phyloP scores from a whole-genome alignment of 257 asterid species.

The Scutellaria baicalensis region DNA sequence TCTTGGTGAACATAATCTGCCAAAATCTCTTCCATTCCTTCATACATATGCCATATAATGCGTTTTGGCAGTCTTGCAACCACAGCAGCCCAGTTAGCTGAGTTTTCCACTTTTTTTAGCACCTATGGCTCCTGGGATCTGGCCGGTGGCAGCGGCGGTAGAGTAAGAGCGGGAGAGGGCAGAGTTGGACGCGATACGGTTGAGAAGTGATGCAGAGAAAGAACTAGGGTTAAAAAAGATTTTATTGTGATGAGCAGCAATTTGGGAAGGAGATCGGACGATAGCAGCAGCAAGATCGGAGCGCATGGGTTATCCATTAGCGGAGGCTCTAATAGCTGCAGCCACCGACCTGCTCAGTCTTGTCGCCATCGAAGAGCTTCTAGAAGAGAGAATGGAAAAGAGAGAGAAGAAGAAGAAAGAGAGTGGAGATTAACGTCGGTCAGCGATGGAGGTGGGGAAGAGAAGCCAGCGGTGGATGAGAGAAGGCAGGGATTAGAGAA shows the following conservation, averaged over 20 bases:
- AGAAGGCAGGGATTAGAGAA: no score
- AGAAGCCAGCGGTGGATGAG: no score
- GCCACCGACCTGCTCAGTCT: slow-evolving; percentile 41
- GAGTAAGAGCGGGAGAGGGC: slow-evolving; percentile 56
- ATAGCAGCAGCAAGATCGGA: slow-evolving; percentile 5
- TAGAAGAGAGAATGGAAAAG: no score
- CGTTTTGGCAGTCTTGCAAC: neutral
- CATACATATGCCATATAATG: slow-evolving; percentile 13
- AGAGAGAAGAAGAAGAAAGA: no score
- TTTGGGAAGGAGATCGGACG: slow-evolving; percentile 8
- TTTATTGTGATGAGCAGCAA: no score
- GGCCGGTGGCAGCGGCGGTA: slow-evolving; percentile 41
- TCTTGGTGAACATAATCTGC: slow-evolving; percentile 21
- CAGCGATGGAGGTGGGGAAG: no score
- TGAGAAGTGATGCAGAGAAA: no score
- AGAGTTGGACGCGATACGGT: no score
- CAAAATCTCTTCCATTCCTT: slow-evolving; percentile 18
- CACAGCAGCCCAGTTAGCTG: neutral
- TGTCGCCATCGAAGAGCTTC: slow-evolving; percentile 27
- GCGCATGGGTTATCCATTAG: slow-evolving; percentile 15
- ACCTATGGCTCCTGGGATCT: slow-evolving; percentile 19
- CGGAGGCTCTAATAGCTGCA: slow-evolving; percentile 33
- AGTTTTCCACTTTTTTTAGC: neutral
- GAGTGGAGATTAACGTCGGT: no score
- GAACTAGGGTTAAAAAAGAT: no score